phyloP scores from a whole-genome alignment of 345 rosid genomes.

The Eucalyptus regnans region DNA sequence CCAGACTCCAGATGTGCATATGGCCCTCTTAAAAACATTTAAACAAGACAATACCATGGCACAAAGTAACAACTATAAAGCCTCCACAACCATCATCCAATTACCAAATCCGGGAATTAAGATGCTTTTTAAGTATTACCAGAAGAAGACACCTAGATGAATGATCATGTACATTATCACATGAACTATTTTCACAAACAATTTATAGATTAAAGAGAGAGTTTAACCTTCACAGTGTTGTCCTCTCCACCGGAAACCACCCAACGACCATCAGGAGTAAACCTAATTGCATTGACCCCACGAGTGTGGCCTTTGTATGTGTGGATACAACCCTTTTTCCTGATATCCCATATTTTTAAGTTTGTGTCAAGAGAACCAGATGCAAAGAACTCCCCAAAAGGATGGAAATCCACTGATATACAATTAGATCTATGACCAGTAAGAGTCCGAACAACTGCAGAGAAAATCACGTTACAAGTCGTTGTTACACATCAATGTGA shows the following conservation, averaged over 20 bases:
- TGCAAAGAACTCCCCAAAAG: constrained; percentile 98
- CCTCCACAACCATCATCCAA: not conserved
- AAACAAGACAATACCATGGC: not conserved
- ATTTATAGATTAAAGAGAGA: not conserved
- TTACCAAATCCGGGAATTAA: not conserved
- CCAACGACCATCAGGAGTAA: constrained; percentile 99
- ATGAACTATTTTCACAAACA: not conserved
- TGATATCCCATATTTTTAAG: constrained; percentile 98
- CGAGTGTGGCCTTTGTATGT: constrained; percentile 99
- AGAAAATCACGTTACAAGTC: not conserved
- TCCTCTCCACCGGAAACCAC: constrained; percentile 99
- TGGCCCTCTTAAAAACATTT: not conserved
- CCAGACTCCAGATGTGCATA: not conserved
- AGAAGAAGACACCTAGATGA: not conserved
- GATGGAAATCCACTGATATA: constrained; percentile 31
- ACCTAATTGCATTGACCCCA: constrained; percentile 92
- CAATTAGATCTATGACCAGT: constrained; percentile 98
- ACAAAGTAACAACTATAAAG: not conserved
- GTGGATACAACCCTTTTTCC: constrained; percentile 95
- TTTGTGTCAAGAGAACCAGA: constrained; percentile 97
- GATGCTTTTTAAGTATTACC: not conserved
- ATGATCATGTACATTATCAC: not conserved
- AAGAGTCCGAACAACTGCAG: constrained; percentile 87
- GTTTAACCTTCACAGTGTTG: constrained; percentile 76
- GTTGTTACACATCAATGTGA: not conserved